Evolutionary conservation across 2,329 filamentous ascomycete genomes (phyloP), one percentile per base, ranked within the genome.

Genomic region (Curvularia eragrostidis): DNA sequence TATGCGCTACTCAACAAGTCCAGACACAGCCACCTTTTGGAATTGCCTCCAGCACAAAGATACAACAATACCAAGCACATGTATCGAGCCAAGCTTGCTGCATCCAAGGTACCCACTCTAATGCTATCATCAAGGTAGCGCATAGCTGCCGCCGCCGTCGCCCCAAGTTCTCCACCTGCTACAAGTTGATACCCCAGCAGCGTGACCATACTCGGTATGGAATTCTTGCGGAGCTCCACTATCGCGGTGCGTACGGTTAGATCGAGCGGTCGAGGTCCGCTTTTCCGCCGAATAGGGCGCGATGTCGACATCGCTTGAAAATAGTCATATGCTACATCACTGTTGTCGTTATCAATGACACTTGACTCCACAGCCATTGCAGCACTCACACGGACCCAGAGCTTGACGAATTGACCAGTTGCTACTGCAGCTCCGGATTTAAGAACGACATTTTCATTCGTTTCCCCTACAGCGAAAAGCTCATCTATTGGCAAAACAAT

Each of bases 271-370:
- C 10, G 10, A 28, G 26, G 21, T 41, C 53, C 47, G 51, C 43
- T 26, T n/a, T 43, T 53, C 44, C 24, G 36, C 34, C 48, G 49
- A 23, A 34, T 51, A 65, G 60, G 58, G 65, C 62, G 61, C 39
- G 49, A 56, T 60, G 42, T 61, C 53, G 61, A 63, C 59, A 65
- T 62, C 24, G 18, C 26, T 28, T 21, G 24, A 30, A 42, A 24
- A 42, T 42, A 42, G 39, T 42, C 39, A 24, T n/a, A 13, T 24
- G n/a, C n/a, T 24, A 21, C 19, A 5, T n/a, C n/a, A 15, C 18
- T 21, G 39, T 42, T 43, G 21, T 23, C 41, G 23, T 43, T 43
- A n/a, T 24, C 13, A 24, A 43, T 8, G 4, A 26, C 8, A 24
- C 5, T 6, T 24, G 12, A 23, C 39, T 23, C 39, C 21, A 15